A percentile compares a stretch with the other conserved stretches of the same genome.
Evolutionary conservation across 1,284 basidiomycete genomes (phyloP).

Genomic region (Phaffia rhodozyma): DNA sequence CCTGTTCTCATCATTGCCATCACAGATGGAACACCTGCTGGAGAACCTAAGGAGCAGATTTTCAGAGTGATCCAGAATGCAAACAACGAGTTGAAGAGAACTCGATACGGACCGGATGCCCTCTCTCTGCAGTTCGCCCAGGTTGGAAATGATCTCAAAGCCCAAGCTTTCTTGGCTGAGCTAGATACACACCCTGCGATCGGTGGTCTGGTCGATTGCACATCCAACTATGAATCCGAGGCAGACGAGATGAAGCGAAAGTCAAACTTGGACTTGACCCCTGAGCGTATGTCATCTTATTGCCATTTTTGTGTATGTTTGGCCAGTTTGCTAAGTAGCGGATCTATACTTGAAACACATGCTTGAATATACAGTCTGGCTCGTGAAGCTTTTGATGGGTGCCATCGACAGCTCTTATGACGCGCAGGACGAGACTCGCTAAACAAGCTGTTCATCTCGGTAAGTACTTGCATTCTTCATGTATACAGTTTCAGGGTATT

Average conservation of each 20-base stretch:
- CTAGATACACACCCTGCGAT: conserved; percentile 35
- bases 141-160: conserved; percentile 38
- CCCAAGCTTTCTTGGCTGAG: conserved; percentile 36
- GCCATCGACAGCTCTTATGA: conserved; percentile 1
- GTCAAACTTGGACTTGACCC: conserved; percentile 15
- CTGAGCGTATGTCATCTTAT: neutral
- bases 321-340: conserved; percentile 18
- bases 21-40: conserved; percentile 36
- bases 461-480: too few relatives aligned
- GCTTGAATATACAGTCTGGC: conserved; percentile 25
- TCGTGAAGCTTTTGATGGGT: conserved; percentile 26
- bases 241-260: conserved; percentile 37
- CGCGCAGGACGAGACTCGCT: conserved; percentile 2
- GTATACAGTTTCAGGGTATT: too few relatives aligned
- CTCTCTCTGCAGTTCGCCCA: conserved; percentile 32
- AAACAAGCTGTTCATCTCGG: too few relatives aligned
- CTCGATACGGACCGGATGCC: conserved; percentile 33
- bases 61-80: conserved; percentile 16
- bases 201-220: conserved; percentile 36
- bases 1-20: conserved; percentile 36
- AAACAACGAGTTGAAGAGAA: neutral
- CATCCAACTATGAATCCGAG: conserved; percentile 35
- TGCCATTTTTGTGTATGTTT: conserved; percentile 23
- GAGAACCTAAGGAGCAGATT: conserved; percentile 21
- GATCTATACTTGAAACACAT: conserved; percentile 28